Evolutionary conservation across 2,329 filamentous ascomycete species (phyloP).

Genomic region (Ceratocystis huliohia): DNA sequence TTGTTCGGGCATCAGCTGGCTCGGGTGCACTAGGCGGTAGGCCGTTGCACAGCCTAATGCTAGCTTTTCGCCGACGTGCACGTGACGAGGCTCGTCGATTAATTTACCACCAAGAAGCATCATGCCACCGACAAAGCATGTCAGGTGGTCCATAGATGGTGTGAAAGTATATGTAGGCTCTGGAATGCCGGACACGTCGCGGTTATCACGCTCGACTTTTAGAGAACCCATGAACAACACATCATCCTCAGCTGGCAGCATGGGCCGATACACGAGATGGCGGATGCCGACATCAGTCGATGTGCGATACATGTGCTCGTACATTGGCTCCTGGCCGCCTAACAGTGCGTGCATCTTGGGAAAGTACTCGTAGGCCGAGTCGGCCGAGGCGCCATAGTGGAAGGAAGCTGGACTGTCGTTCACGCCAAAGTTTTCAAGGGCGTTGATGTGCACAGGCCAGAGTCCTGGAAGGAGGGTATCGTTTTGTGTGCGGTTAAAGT

Average conservation of each 20-base stretch:
- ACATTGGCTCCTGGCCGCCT: constrained; percentile 38
- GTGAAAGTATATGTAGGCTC: constrained; percentile 24
- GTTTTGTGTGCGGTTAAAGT: constrained; percentile 42
- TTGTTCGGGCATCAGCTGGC: constrained; percentile 50
- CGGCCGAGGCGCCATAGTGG: constrained; percentile 43
- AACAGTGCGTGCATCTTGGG: constrained; percentile 53
- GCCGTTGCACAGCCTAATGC: constrained; percentile 52
- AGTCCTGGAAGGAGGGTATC: constrained; percentile 46
- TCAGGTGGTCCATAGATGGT: constrained; percentile 42
- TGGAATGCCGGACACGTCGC: not conserved
- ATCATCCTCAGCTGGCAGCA: constrained; percentile 44
- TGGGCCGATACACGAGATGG: constrained; percentile 54
- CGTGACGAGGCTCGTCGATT: constrained; percentile 40
- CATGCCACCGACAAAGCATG: constrained; percentile 55
- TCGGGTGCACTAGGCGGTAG: constrained; percentile 43
- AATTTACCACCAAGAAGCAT: constrained; percentile 49
- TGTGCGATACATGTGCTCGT: constrained; percentile 31
- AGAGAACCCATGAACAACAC: constrained; percentile 51
- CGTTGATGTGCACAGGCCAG: constrained; percentile 47
- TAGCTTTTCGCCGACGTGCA: constrained; percentile 45
- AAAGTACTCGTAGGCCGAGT: constrained; percentile 54
- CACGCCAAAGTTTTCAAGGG: constrained; percentile 37
- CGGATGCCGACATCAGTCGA: constrained; percentile 46
- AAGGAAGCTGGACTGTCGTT: constrained; percentile 36
- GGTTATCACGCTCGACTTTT: constrained; percentile 23